Evolutionary conservation across 2,329 filamentous ascomycete genomes (phyloP), one percentile per base, ranked within the genome.

Genomic region (Aspergillus sp.): DNA sequence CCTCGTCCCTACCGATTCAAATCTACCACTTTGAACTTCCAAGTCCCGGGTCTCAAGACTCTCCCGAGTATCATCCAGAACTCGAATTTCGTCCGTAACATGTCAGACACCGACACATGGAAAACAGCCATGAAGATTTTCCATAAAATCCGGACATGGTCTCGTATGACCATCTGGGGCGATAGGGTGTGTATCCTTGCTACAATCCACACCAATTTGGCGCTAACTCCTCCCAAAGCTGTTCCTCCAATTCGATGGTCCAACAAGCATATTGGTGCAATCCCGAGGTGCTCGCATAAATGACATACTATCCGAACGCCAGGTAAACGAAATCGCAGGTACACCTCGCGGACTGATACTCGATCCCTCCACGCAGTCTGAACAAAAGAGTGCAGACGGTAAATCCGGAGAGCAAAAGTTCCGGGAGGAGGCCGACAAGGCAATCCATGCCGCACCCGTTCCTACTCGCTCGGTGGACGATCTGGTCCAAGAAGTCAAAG

Each of bases 251-350:
- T 96, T 98, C 64, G 79, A 83, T 47, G 93, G 93, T 0, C 93
- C 93, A 2, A 80, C 80, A 4, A 96, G 86, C 2, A 79, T 98
- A 42, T 76, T 97, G 39, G 74, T 98, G 59, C 94, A 94, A 53
- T 94, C 88, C 44, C 81, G 91, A n/a, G 89, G 83, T 9, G 80
- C 87, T 26, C 78, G 85, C 10, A 72, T 94, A 39, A 82, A 80
- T 45, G 91, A 98, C 54, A 79, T 86, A 2, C 73, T 98, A 54
- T 87, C 83, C 4, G 75, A 77, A 29, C 79, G 83, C 43, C 84
- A 98, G 55, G 80, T 97, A 47, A 90, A 94, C 56, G 93, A 97
- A 69, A 86, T 96, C 50, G 91, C 91, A 0, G 85, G 90, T 61
- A 75, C 82, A 4, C 85, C 89, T 30, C 80, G 88, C 0, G 91